These are phyloP conservation scores for Pyricularia sp. DNA, from an alignment of 2,329 filamentous ascomycete species.

Conservation along the genomic window DNA sequence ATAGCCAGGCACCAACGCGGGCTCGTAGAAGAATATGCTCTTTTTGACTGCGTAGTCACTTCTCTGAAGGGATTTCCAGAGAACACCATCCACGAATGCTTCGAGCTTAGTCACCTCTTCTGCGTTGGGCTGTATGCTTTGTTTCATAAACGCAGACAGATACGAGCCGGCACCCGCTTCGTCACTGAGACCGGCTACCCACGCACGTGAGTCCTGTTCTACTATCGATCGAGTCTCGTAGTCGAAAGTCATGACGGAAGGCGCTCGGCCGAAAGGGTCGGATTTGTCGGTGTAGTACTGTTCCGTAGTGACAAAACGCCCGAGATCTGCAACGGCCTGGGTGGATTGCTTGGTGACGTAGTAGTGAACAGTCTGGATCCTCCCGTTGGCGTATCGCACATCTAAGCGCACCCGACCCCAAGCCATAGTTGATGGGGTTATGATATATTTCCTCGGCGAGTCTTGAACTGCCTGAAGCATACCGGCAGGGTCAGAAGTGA, in stretches of 20 bases:
- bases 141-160: slow-evolving; percentile 41
- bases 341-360: slow-evolving; percentile 35
- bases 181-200: slow-evolving; percentile 47
- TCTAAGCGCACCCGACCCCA: slow-evolving; percentile 38
- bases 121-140: slow-evolving; percentile 33
- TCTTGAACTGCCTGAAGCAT: background rate
- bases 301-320: slow-evolving; percentile 38
- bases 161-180: slow-evolving; percentile 45
- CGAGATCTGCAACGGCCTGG: slow-evolving; percentile 30
- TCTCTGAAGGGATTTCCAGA: slow-evolving; percentile 35
- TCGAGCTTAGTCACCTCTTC: slow-evolving; percentile 39
- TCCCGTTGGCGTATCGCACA: slow-evolving; percentile 32
- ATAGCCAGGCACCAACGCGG: slow-evolving; percentile 26
- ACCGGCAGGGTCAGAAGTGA: slow-evolving; percentile 25
- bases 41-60: slow-evolving; percentile 35
- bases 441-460: slow-evolving; percentile 18
- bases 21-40: slow-evolving; percentile 45
- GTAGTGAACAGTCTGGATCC: slow-evolving; percentile 42
- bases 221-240: slow-evolving; percentile 29
- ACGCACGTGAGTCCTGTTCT: slow-evolving; percentile 34
- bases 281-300: slow-evolving; percentile 36
- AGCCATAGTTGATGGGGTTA: slow-evolving; percentile 26
- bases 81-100: slow-evolving; percentile 35
- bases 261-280: slow-evolving; percentile 40
- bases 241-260: slow-evolving; percentile 45